These are phyloP conservation scores for Seiridium cupressi DNA, from an alignment of 2,329 filamentous ascomycete species.

Conservation along the genomic window DNA sequence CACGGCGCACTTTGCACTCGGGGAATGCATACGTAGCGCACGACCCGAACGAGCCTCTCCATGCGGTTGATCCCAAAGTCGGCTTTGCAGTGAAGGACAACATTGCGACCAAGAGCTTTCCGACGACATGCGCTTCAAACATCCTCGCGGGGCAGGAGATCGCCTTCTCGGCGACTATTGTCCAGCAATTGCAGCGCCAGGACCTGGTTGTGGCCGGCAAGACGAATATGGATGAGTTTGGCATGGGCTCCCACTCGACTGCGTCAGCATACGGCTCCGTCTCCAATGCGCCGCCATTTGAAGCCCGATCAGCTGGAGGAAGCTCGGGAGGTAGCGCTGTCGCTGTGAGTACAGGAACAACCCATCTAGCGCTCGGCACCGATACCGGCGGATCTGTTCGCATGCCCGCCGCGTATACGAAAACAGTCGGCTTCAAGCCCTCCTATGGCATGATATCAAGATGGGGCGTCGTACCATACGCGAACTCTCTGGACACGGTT, in stretches of 20 bases:
- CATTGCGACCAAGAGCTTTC: conserved; percentile 62
- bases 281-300: conserved; percentile 41
- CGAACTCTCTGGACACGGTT: conserved; percentile 89
- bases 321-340: conserved; percentile 94
- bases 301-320: conserved; percentile 66
- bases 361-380: conserved; percentile 73
- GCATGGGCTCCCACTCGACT: conserved; percentile 84
- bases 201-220: conserved; percentile 71
- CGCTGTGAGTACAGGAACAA: conserved; percentile 65
- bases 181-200: conserved; percentile 61
- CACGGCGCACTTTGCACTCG: conserved; percentile 14
- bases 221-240: conserved; percentile 94
- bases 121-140: conserved; percentile 80
- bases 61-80: conserved; percentile 21
- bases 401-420: conserved; percentile 83
- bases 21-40: conserved; percentile 6
- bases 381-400: conserved; percentile 91
- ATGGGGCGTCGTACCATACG: conserved; percentile 86
- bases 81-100: conserved; percentile 72
- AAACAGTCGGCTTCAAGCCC: conserved; percentile 83
- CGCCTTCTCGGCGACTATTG: conserved; percentile 81
- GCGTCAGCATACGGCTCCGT: conserved; percentile 69
- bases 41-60: not conserved
- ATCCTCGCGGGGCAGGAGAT: conserved; percentile 70
- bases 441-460: conserved; percentile 86